A percentile compares a stretch with the other conserved stretches of the same genome.
phyloP scores from a whole-genome alignment of 2,329 filamentous ascomycete species.

The Gyromitra esculenta region DNA sequence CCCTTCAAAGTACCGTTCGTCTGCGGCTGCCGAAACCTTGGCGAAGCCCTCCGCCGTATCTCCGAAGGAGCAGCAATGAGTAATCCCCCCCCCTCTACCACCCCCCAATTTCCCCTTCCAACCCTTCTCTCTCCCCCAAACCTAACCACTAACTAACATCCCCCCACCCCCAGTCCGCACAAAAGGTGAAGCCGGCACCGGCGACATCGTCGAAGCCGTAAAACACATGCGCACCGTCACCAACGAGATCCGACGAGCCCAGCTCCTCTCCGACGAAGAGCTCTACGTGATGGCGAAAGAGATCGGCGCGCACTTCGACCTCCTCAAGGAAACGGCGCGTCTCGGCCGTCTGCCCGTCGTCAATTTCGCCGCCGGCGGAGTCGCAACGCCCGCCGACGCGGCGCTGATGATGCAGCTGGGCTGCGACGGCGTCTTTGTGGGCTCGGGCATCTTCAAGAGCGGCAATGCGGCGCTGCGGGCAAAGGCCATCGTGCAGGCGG shows the following conservation, averaged over 20 bases:
- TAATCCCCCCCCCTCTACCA: constrained; percentile 29
- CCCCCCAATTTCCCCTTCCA: too few relatives aligned
- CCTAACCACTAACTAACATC: constrained; percentile 3
- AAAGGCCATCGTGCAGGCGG: constrained; percentile 87
- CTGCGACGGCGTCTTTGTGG: constrained; percentile 97
- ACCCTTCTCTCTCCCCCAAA: neutral
- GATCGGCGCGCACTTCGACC: constrained; percentile 77
- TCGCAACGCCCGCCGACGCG: constrained; percentile 98
- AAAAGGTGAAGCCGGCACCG: constrained; percentile 96
- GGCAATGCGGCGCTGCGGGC: constrained; percentile 90
- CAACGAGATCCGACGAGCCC: constrained; percentile 79
- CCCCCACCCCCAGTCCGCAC: constrained; percentile 71
- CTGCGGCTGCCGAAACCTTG: constrained; percentile 92
- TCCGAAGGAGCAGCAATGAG: constrained; percentile 95
- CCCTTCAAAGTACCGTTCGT: constrained; percentile 88
- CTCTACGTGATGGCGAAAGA: constrained; percentile 82
- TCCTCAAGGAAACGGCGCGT: constrained; percentile 87
- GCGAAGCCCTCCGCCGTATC: constrained; percentile 90
- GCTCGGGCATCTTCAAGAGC: constrained; percentile 96
- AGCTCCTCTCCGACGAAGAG: constrained; percentile 72
- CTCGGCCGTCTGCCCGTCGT: constrained; percentile 90
- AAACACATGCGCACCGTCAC: constrained; percentile 94
- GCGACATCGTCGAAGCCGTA: constrained; percentile 95
- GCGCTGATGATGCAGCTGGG: constrained; percentile 99
- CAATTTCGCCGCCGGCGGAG: constrained; percentile 97